phyloP scores from a whole-genome alignment of 805 yeast species.

The Jamesozyma hellenica region DNA sequence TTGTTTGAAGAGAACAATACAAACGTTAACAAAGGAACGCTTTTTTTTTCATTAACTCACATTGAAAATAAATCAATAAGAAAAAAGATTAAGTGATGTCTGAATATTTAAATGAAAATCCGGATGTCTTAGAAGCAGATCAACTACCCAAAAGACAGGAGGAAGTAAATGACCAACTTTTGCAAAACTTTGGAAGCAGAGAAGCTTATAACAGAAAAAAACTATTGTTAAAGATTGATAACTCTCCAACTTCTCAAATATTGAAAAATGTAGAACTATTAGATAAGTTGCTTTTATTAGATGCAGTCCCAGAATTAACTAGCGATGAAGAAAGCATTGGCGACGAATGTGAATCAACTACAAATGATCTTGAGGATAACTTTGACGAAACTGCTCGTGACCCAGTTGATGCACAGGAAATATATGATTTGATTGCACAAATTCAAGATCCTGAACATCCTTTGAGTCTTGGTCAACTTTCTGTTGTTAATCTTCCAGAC shows the following conservation, averaged over 20 bases:
- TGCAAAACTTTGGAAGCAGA: constrained; percentile 10
- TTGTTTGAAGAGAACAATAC: too few species aligned
- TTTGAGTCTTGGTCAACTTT: constrained; percentile 81
- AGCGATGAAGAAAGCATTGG: constrained; percentile 12
- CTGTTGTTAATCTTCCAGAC: constrained; percentile 81
- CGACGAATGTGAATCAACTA: neutral
- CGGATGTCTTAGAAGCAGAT: constrained; percentile 66
- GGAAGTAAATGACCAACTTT: constrained; percentile 15
- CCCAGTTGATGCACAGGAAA: constrained; percentile 78
- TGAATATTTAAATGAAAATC: constrained; percentile 86
- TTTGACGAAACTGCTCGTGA: constrained; percentile 36
- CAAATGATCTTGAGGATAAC: constrained; percentile 3
- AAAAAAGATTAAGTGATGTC: constrained; percentile 37
- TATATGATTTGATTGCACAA: constrained; percentile 73
- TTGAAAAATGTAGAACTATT: constrained; percentile 22
- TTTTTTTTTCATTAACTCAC: too few species aligned
- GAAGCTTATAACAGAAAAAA: constrained; percentile 17
- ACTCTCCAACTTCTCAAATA: constrained; percentile 17
- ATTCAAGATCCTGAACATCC: constrained; percentile 98
- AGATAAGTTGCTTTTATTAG: constrained; percentile 19
- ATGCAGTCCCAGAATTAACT: constrained; percentile 19
- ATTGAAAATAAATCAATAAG: too few species aligned
- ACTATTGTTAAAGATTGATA: constrained; percentile 20
- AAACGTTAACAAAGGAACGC: too few species aligned
- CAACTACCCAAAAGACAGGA: constrained; percentile 62